A percentile compares a stretch with the other conserved stretches of the same genome.
Conservation (phyloP, 1,139 yeast genomes). For the Protomyces inouyei region DNA sequence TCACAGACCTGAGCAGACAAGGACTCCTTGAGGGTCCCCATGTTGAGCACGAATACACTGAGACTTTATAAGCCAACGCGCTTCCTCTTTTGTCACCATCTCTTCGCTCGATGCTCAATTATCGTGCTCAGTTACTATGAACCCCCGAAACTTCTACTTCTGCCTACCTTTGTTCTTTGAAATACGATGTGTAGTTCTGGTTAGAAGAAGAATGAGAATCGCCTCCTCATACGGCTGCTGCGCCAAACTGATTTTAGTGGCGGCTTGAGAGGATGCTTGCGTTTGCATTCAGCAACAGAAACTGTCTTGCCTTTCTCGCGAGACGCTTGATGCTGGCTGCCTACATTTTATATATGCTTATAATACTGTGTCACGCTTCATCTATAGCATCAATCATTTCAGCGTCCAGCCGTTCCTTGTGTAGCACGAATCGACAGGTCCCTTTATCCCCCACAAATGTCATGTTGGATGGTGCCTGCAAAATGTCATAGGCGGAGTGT, state of each 20-base stretch:
- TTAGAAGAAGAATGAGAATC: constrained; percentile 24
- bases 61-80: neutral
- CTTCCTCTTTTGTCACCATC: neutral
- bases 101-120: neutral
- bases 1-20: constrained; percentile 27
- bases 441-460: constrained; percentile 31
- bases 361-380: too few species aligned
- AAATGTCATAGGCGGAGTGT: neutral
- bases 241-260: constrained; percentile 27
- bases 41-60: constrained; percentile 27
- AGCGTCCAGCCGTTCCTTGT: constrained; percentile 27
- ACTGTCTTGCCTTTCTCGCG: neutral
- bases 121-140: neutral
- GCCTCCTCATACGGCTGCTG: constrained; percentile 19
- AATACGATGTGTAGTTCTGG: constrained; percentile 26
- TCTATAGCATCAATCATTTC: neutral
- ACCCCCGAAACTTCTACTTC: constrained; percentile 17
- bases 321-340: neutral
- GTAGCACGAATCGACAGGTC: constrained; percentile 31
- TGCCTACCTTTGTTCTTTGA: constrained; percentile 23
- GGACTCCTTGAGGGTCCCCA: constrained; percentile 1
- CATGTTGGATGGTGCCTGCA: constrained; percentile 10
- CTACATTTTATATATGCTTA: constrained; percentile 1
- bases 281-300: neutral
- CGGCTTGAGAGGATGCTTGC: constrained; percentile 24